Evolutionary conservation across 352 stramenopile genomes (phyloP).

Genomic region (Phytophthora boehmeriae): DNA sequence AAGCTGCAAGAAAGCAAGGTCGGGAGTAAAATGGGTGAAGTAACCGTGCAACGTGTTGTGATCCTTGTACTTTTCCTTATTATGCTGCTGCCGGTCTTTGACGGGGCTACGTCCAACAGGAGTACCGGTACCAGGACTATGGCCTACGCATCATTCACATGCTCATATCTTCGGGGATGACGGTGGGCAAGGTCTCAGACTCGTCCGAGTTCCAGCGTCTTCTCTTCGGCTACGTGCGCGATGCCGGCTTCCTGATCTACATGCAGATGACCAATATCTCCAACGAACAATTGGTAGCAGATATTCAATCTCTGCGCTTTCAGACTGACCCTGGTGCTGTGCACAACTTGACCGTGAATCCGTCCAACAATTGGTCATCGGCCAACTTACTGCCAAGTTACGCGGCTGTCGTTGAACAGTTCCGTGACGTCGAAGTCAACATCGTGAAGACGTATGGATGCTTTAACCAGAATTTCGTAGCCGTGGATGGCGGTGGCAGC

Average conservation of each 20-base stretch:
- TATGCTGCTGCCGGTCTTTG: slow-evolving; percentile 88
- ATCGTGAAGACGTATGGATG: slow-evolving; percentile 82
- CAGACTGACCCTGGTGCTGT: slow-evolving; percentile 42
- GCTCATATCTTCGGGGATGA: slow-evolving; percentile 59
- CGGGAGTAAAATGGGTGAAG: slow-evolving; percentile 89
- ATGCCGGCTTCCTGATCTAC: slow-evolving; percentile 58
- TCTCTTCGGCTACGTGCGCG: slow-evolving; percentile 72
- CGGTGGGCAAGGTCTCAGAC: slow-evolving; percentile 10
- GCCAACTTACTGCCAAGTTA: slow-evolving; percentile 48
- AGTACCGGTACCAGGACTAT: slow-evolving; percentile 89
- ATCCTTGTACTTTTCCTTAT: slow-evolving; percentile 91
- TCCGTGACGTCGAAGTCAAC: slow-evolving; percentile 65
- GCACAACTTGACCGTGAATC: slow-evolving; percentile 67
- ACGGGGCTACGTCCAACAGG: slow-evolving; percentile 78
- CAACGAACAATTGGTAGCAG: slow-evolving; percentile 30
- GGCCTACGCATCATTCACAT: slow-evolving; percentile 80
- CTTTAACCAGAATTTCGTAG: slow-evolving; percentile 69
- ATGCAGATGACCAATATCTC: slow-evolving; percentile 67
- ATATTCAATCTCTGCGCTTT: slow-evolving; percentile 55
- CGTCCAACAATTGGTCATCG: slow-evolving; percentile 59
- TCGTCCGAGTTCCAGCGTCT: slow-evolving; percentile 63
- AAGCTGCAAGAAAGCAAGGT: slow-evolving; percentile 88
- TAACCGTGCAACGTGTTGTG: slow-evolving; percentile 85
- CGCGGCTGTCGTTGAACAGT: slow-evolving; percentile 39
- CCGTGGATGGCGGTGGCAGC: slow-evolving; percentile 51